Percentiles rank a stretch among this genome's conserved stretches.
These are phyloP conservation scores for Pythium scleroteichum DNA, from an alignment of 352 stramenopile species.

Conservation along the genomic window DNA sequence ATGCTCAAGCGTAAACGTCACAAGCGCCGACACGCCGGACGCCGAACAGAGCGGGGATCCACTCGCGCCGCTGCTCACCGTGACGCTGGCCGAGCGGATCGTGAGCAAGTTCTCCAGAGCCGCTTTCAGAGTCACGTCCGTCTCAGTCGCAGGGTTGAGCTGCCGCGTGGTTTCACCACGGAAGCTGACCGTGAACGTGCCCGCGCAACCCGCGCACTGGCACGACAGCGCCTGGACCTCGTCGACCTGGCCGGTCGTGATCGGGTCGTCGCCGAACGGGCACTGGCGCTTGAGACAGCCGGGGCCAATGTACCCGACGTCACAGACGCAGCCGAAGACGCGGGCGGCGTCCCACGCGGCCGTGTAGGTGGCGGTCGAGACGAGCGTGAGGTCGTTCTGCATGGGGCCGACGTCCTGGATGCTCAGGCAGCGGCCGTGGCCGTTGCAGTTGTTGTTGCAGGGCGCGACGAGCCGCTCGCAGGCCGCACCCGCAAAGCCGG, in stretches of 20 bases:
- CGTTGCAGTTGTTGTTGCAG: constrained; percentile 85
- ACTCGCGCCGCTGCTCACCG: constrained; percentile 39
- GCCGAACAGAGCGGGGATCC: constrained; percentile 43
- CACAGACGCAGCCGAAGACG: constrained; percentile 88
- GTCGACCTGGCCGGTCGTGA: constrained; percentile 68
- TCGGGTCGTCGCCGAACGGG: constrained; percentile 84
- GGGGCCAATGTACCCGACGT: constrained; percentile 85
- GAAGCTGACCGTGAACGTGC: constrained; percentile 68
- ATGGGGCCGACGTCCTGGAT: constrained; percentile 55
- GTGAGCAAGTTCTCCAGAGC: constrained; percentile 55
- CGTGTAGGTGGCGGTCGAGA: constrained; percentile 56
- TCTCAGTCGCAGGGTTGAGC: constrained; percentile 45
- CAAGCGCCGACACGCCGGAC: constrained; percentile 52
- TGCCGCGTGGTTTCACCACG: constrained; percentile 49
- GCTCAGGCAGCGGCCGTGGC: constrained; percentile 87
- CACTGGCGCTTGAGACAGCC: constrained; percentile 87
- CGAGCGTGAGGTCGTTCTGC: constrained; percentile 65
- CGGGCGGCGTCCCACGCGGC: constrained; percentile 83
- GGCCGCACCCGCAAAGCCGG: constrained; percentile 63
- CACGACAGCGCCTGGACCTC: constrained; percentile 85
- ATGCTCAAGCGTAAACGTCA: constrained; percentile 75
- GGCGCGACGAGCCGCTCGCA: constrained; percentile 59
- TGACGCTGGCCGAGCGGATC: constrained; percentile 50
- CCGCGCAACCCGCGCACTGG: constrained; percentile 49
- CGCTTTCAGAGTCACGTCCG: constrained; percentile 39